phyloP scores from a whole-genome alignment of 2,329 filamentous ascomycete genomes.

The Pseudocercospora eumusae region DNA sequence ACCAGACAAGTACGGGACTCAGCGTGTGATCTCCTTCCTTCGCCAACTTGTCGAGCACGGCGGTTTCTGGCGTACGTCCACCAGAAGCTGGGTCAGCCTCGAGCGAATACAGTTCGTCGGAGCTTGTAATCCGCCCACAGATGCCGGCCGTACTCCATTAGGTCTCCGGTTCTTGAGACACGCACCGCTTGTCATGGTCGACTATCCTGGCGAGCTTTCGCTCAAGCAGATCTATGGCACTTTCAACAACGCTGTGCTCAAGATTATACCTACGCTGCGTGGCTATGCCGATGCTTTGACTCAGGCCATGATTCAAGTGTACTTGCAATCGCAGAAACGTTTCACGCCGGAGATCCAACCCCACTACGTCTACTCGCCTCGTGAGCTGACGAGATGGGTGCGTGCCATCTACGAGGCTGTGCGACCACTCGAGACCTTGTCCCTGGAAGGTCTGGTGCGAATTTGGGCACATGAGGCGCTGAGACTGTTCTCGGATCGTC shows the following conservation, averaged over 20 bases:
- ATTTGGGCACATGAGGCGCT: constrained; percentile 99
- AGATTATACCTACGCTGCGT: constrained; percentile 91
- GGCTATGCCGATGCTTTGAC: constrained; percentile 94
- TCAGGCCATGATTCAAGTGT: constrained; percentile 96
- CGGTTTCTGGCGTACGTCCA: constrained; percentile 96
- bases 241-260: constrained; percentile 93
- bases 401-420: constrained; percentile 97
- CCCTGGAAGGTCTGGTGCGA: constrained; percentile 86
- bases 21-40: constrained; percentile 95
- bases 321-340: constrained; percentile 86
- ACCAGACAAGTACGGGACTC: constrained; percentile 95
- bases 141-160: constrained; percentile 93
- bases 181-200: constrained; percentile 98
- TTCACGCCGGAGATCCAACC: constrained; percentile 97
- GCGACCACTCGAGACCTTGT: constrained; percentile 81
- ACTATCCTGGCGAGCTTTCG: constrained; percentile 94
- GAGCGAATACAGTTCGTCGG: constrained; percentile 99
- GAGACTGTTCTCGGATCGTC: constrained; percentile 92
- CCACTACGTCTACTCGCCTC: constrained; percentile 98
- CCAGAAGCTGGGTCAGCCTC: constrained; percentile 96
- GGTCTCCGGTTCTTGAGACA: constrained; percentile 92
- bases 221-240: constrained; percentile 97
- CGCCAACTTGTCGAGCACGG: constrained; percentile 98
- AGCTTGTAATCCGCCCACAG: constrained; percentile 96
- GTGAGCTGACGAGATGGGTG: constrained; percentile 97